Conservation (phyloP, 257 asterid genomes). For the Ilex aquifolium region DNA sequence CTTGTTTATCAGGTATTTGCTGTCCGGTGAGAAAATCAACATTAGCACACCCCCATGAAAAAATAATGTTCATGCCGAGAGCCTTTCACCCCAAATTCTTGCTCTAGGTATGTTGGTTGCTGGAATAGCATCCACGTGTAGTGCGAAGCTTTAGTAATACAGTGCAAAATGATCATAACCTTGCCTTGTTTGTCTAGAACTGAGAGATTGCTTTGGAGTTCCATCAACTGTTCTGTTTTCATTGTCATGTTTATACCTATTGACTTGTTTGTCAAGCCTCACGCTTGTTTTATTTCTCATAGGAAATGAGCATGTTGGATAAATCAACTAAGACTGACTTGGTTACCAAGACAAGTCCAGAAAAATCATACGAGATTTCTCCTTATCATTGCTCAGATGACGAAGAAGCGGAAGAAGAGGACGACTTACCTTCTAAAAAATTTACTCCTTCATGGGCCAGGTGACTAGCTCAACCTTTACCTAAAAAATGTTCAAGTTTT, state of each 20-base stretch:
- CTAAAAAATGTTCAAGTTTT: no score
- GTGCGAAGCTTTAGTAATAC: no score
- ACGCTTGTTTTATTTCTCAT: conserved; percentile 18
- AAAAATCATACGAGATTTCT: conserved; percentile 82
- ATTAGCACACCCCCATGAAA: no score
- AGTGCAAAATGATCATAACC: no score
- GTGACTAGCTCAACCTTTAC: conserved; percentile 27
- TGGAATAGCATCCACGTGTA: no score
- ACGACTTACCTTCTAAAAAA: conserved; percentile 45
- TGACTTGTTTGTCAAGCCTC: not conserved
- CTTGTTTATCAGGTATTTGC: no score
- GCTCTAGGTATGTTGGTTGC: no score
- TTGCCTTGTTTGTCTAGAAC: no score
- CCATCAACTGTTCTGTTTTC: no score
- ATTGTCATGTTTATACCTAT: no score
- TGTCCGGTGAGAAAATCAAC: not conserved
- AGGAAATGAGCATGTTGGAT: conserved; percentile 42
- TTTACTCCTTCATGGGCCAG: conserved; percentile 92
- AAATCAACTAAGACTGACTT: conserved; percentile 38
- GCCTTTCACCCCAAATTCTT: not conserved
- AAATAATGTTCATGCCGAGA: not conserved
- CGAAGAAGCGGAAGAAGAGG: conserved; percentile 50
- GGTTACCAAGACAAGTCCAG: conserved; percentile 28
- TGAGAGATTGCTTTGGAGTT: no score
- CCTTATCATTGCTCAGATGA: conserved; percentile 92